A percentile compares a stretch with the other conserved stretches of the same genome.
Conservation (phyloP, 176 grass and related monocot species). For the Rhynchospora tenuis region DNA sequence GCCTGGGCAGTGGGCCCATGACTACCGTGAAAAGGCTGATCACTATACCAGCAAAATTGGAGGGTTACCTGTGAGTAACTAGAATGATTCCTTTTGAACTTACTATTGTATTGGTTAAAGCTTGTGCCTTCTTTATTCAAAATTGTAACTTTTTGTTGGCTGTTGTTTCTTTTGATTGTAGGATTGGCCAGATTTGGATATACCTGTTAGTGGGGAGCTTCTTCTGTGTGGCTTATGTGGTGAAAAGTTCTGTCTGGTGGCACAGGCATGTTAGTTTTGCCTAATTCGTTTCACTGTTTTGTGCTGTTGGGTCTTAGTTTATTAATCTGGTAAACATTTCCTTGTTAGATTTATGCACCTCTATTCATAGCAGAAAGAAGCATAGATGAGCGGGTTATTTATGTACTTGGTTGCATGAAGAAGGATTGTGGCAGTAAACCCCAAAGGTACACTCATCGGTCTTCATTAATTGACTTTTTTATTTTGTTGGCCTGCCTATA, state of each 20-base stretch:
- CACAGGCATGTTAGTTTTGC: constrained; percentile 55
- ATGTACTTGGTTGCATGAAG: constrained; percentile 51
- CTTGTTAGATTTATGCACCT: constrained; percentile 68
- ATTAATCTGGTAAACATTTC: neutral
- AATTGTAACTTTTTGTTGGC: constrained; percentile 10
- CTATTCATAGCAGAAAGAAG: constrained; percentile 29
- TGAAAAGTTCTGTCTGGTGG: constrained; percentile 53
- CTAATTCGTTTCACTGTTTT: neutral
- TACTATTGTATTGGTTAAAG: neutral
- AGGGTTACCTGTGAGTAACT: constrained; percentile 47
- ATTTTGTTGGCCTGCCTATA: neutral
- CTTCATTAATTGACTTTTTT: neutral
- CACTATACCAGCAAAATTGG: constrained; percentile 97
- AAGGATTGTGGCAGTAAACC: constrained; percentile 46
- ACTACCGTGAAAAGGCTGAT: constrained; percentile 73
- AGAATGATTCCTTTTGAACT: neutral
- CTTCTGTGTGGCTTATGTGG: constrained; percentile 62
- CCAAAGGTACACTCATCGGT: constrained; percentile 31
- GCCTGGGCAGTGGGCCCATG: constrained; percentile 73
- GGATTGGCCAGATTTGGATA: constrained; percentile 61
- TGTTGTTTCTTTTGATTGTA: constrained; percentile 17
- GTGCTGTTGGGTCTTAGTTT: neutral
- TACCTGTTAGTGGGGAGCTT: constrained; percentile 27
- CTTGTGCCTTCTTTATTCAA: neutral
- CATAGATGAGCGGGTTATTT: constrained; percentile 61